A percentile compares a stretch with the other conserved stretches of the same genome.
Evolutionary conservation across 176 grass and related monocot species (phyloP).

Genomic region (Oryza coarctata): DNA sequence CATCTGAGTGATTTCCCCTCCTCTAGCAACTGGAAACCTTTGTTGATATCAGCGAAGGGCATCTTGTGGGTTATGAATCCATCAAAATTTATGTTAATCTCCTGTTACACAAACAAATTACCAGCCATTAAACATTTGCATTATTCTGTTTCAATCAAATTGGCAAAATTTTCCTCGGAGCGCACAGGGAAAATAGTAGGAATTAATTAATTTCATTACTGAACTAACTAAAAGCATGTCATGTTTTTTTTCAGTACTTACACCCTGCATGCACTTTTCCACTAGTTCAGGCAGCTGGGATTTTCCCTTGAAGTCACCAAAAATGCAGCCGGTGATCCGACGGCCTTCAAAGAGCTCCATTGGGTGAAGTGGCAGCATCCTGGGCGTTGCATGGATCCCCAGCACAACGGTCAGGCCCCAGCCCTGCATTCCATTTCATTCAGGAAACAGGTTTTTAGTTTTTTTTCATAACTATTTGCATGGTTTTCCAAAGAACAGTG

Average conservation of each 20-base stretch:
- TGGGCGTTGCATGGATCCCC: constrained; percentile 70
- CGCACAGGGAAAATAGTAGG: too few relatives aligned
- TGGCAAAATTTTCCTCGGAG: background rate
- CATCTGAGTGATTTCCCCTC: constrained; percentile 80
- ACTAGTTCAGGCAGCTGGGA: constrained; percentile 66
- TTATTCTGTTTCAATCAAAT: background rate
- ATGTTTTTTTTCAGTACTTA: constrained; percentile 1
- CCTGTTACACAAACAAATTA: constrained; percentile 28
- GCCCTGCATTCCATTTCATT: constrained; percentile 40
- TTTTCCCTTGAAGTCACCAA: constrained; percentile 88
- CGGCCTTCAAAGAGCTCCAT: constrained; percentile 90
- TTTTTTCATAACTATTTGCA: background rate
- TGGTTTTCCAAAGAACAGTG: background rate
- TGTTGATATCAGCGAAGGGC: constrained; percentile 77
- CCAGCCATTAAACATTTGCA: background rate
- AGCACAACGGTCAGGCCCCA: constrained; percentile 82
- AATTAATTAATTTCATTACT: too few relatives aligned
- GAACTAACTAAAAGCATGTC: too few relatives aligned
- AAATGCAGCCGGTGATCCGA: constrained; percentile 54
- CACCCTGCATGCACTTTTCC: constrained; percentile 66
- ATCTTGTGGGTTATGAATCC: constrained; percentile 89
- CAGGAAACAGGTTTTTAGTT: background rate
- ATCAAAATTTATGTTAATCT: constrained; percentile 69
- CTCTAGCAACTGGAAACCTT: constrained; percentile 65
- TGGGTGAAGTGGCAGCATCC: constrained; percentile 78